Percentiles rank a stretch among this genome's conserved stretches.
These are phyloP conservation scores for Podospora sp. DNA, from an alignment of 495 filamentous ascomycete genomes.

Conservation along the genomic window DNA sequence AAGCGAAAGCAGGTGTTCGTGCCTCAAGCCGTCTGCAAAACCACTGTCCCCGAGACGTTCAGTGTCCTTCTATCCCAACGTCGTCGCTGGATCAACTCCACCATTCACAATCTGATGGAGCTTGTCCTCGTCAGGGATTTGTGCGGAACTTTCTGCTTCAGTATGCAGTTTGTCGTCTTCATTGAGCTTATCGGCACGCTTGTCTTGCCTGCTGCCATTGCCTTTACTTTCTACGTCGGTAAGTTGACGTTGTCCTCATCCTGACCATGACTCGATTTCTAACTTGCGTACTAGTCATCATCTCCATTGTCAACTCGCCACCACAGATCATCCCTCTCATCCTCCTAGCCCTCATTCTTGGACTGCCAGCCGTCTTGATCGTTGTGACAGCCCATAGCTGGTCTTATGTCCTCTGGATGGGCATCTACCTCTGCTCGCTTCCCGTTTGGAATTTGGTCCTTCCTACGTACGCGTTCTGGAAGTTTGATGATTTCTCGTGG, in stretches of 20 bases:
- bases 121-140: conserved; percentile 93
- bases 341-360: conserved; percentile 88
- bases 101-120: conserved; percentile 98
- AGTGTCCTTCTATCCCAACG: conserved; percentile 91
- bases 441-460: conserved; percentile 98
- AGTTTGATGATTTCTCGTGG: conserved; percentile 99
- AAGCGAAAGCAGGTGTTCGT: conserved; percentile 99
- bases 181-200: conserved; percentile 94
- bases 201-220: conserved; percentile 92
- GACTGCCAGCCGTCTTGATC: conserved; percentile 89
- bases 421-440: conserved; percentile 89
- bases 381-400: conserved; percentile 93
- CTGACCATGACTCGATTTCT: neutral
- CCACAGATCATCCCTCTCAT: conserved; percentile 93
- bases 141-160: conserved; percentile 99
- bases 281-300: conserved; percentile 62
- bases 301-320: conserved; percentile 78
- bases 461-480: conserved; percentile 96
- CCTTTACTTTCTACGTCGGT: conserved; percentile 95
- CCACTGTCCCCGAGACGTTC: conserved; percentile 91
- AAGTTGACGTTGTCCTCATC: conserved; percentile 41
- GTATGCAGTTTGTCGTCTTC: conserved; percentile 98
- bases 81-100: conserved; percentile 98
- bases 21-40: conserved; percentile 98
- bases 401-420: conserved; percentile 95